These are phyloP conservation scores for Allium fistulosum DNA, from an alignment of 106 monocot species.

Conservation along the genomic window DNA sequence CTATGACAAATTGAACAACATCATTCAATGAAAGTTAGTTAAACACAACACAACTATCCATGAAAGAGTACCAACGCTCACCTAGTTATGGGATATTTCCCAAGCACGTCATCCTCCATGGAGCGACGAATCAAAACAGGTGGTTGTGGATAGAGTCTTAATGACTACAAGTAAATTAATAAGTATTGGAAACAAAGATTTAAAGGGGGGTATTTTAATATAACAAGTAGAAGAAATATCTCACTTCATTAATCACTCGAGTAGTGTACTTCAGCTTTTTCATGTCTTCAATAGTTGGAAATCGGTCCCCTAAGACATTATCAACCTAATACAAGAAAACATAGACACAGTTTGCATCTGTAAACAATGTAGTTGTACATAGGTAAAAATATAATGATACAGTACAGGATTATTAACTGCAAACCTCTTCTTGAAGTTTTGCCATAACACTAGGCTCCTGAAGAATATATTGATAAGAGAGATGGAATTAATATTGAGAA, in stretches of 20 bases:
- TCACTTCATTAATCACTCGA: constrained; percentile 95
- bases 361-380: too few relatives aligned
- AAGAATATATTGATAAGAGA: not conserved
- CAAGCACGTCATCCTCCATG: constrained; percentile 79
- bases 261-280: constrained; percentile 85
- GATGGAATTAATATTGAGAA: too few relatives aligned
- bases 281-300: constrained; percentile 85
- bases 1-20: constrained; percentile 23
- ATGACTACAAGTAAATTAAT: constrained; percentile 42
- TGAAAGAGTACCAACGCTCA: constrained; percentile 6
- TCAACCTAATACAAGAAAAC: constrained; percentile 53
- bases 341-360: too few relatives aligned
- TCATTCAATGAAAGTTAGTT: not conserved
- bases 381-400: too few relatives aligned
- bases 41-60: not conserved
- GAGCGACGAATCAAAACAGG: constrained; percentile 95
- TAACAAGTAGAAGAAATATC: constrained; percentile 4
- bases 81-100: constrained; percentile 67
- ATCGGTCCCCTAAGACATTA: constrained; percentile 70
- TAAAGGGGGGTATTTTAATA: not conserved
- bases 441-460: constrained; percentile 62
- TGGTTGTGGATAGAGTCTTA: constrained; percentile 97
- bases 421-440: constrained; percentile 96
- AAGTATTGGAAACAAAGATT: constrained; percentile 1
- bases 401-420: not conserved